These are phyloP conservation scores for Penicillium corylophilum DNA, from an alignment of 2,329 filamentous ascomycete genomes.

Conservation along the genomic window DNA sequence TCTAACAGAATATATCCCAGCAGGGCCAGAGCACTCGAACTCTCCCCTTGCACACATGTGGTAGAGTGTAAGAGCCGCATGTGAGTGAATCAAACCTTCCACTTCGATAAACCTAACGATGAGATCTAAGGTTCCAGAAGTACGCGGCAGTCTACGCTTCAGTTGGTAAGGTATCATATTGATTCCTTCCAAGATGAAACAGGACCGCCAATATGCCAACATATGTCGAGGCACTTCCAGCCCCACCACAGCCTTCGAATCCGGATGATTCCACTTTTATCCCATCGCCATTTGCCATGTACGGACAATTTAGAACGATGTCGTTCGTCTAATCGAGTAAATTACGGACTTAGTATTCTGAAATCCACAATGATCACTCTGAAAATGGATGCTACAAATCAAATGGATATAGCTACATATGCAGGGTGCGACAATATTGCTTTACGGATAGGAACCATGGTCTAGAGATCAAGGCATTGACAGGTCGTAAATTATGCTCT, in stretches of 20 bases:
- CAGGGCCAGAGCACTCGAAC: not conserved
- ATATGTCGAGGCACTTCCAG: not conserved
- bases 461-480: conserved; percentile 7
- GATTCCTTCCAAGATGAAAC: not conserved
- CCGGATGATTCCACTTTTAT: not conserved
- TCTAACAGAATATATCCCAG: not conserved
- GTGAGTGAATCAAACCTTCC: not conserved
- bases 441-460: not conserved
- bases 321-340: not conserved
- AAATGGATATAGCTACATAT: not conserved
- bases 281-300: not conserved
- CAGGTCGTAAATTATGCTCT: conserved; percentile 15
- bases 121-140: not conserved
- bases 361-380: not conserved
- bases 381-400: not conserved
- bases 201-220: not conserved
- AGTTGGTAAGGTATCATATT: not conserved
- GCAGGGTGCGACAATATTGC: not conserved
- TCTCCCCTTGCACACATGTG: not conserved
- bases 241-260: not conserved
- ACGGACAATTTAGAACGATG: no score
- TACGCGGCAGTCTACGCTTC: not conserved
- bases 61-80: not conserved
- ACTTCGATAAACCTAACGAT: not conserved
- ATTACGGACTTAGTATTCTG: not conserved